Evolutionary conservation across 192 early-diverging fungal species (phyloP).

Genomic region (Backusella liffmaniae): DNA sequence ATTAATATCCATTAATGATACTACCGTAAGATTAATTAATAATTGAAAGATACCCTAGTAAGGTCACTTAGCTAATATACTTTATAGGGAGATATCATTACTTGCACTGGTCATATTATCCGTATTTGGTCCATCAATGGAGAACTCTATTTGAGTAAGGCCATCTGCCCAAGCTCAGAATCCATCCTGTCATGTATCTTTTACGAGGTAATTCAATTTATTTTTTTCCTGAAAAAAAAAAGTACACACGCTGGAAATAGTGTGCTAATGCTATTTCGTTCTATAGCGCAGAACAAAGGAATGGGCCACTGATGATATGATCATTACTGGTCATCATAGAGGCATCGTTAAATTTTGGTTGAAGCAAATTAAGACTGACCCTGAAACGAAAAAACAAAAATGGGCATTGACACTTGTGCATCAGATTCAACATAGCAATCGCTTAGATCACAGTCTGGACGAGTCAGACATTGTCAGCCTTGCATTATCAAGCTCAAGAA

Average conservation of each 20-base stretch:
- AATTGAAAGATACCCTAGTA: background rate
- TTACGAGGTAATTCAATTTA: constrained; percentile 39
- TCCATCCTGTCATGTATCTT: constrained; percentile 52
- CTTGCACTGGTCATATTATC: constrained; percentile 51
- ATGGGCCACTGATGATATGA: constrained; percentile 44
- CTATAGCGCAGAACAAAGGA: constrained; percentile 29
- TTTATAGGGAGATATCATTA: constrained; percentile 56
- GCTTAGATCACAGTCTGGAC: constrained; percentile 28
- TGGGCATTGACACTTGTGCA: constrained; percentile 39
- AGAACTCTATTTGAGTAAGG: constrained; percentile 52
- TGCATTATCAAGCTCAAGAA: constrained; percentile 17
- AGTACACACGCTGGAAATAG: background rate
- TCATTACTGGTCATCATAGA: constrained; percentile 58
- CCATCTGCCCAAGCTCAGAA: constrained; percentile 43
- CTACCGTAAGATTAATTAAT: constrained; percentile 42
- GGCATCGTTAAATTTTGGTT: constrained; percentile 45
- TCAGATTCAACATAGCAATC: constrained; percentile 40
- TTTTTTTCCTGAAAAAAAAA: background rate
- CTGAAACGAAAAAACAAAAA: constrained; percentile 23
- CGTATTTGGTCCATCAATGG: constrained; percentile 64
- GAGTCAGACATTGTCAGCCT: constrained; percentile 36
- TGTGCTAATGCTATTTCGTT: background rate
- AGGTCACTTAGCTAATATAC: background rate
- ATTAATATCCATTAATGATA: constrained; percentile 55
- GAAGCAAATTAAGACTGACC: constrained; percentile 10